Evolutionary conservation across 768 basidiomycete species (phyloP).

Genomic region (Trametes cingulata): DNA sequence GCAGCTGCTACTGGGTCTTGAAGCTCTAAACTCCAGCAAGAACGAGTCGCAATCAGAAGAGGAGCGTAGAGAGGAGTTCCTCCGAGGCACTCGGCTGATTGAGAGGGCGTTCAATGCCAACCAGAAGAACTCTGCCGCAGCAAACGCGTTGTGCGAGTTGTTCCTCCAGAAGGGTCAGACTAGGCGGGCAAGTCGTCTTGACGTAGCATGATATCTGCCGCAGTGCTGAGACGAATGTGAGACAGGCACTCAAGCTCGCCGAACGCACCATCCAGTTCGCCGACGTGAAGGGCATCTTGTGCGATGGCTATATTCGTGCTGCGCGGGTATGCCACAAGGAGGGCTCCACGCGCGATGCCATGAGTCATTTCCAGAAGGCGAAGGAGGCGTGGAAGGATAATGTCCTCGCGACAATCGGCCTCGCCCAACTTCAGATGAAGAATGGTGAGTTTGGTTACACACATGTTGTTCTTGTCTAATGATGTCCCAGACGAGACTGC

Average conservation of each 20-base stretch:
- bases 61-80: slow-evolving; percentile 61
- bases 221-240: too few species aligned
- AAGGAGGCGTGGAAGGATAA: slow-evolving; percentile 72
- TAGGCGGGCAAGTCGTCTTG: slow-evolving; percentile 46
- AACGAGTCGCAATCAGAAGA: slow-evolving; percentile 60
- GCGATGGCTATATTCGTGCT: slow-evolving; percentile 84
- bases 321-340: slow-evolving; percentile 80
- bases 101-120: slow-evolving; percentile 81
- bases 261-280: slow-evolving; percentile 94
- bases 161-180: slow-evolving; percentile 72
- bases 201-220: neutral
- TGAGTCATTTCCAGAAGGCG: slow-evolving; percentile 67
- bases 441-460: slow-evolving; percentile 53
- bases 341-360: slow-evolving; percentile 62
- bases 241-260: slow-evolving; percentile 85
- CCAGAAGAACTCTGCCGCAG: slow-evolving; percentile 76
- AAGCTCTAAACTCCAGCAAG: slow-evolving; percentile 85
- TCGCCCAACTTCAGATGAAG: slow-evolving; percentile 85
- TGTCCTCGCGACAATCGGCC: slow-evolving; percentile 76
- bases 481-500: slow-evolving; percentile 68
- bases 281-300: slow-evolving; percentile 80
- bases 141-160: slow-evolving; percentile 80
- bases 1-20: slow-evolving; percentile 80
- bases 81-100: slow-evolving; percentile 66
- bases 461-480: neutral